phyloP scores from a whole-genome alignment of 2,329 filamentous ascomycete genomes.

The Ophiobolus disseminans region DNA sequence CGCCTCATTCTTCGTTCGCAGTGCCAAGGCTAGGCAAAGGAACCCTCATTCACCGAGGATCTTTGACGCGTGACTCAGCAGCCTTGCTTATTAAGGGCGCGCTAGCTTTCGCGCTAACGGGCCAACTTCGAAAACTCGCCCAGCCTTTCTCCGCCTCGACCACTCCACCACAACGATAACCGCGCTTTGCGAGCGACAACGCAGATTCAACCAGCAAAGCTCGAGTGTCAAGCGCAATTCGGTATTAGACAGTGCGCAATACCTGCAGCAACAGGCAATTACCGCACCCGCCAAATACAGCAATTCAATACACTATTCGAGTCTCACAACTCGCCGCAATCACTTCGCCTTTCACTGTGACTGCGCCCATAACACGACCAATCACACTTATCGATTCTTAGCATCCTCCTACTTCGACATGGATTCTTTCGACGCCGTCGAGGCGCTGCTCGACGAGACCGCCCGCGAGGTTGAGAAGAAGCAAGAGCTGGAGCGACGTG shows the following conservation, averaged over 20 bases:
- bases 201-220: constrained; percentile 18
- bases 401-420: constrained; percentile 23
- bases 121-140: not conserved
- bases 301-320: constrained; percentile 30
- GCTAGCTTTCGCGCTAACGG: not conserved
- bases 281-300: constrained; percentile 22
- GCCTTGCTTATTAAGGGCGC: constrained; percentile 5
- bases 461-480: constrained; percentile 31
- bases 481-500: constrained; percentile 16
- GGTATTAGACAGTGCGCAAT: constrained; percentile 15
- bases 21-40: not conserved
- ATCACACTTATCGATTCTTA: constrained; percentile 36
- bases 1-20: not conserved
- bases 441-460: constrained; percentile 80
- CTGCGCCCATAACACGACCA: constrained; percentile 24
- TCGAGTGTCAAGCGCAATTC: constrained; percentile 19
- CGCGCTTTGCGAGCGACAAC: constrained; percentile 20
- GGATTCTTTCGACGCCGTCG: constrained; percentile 72
- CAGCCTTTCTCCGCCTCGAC: constrained; percentile 8
- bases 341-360: constrained; percentile 31
- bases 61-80: not conserved
- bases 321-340: constrained; percentile 26
- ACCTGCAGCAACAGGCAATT: constrained; percentile 22
- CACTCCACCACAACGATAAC: constrained; percentile 14
- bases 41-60: not conserved